phyloP scores from a whole-genome alignment of 2,329 filamentous ascomycete genomes.

The Trichoderma sp. region DNA sequence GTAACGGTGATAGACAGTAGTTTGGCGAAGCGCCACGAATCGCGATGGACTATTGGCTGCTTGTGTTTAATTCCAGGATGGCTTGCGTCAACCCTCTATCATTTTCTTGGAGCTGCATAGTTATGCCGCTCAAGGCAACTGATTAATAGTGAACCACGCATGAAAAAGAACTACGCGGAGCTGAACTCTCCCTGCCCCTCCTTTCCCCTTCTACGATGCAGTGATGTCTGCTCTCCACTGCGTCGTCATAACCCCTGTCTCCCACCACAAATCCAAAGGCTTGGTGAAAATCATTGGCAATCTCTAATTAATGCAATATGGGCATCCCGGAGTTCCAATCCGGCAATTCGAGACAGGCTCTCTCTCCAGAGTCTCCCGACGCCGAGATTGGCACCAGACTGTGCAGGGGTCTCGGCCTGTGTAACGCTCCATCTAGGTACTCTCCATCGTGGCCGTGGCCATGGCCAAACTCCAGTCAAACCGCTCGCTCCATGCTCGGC shows the following conservation, averaged over 20 bases:
- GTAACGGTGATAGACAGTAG: neutral
- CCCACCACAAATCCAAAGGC: neutral
- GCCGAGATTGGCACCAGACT: neutral
- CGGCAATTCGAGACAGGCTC: neutral
- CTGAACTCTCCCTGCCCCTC: constrained; percentile 16
- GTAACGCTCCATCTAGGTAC: neutral
- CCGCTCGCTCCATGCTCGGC: neutral
- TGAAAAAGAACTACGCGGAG: neutral
- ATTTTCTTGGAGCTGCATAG: neutral
- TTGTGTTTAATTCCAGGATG: neutral
- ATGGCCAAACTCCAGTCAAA: neutral
- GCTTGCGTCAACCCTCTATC: neutral
- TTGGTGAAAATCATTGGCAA: neutral
- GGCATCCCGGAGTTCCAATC: neutral
- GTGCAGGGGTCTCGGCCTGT: constrained; percentile 13
- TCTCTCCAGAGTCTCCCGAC: neutral
- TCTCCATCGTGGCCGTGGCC: neutral
- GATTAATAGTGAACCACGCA: neutral
- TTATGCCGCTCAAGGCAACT: neutral
- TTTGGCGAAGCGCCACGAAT: neutral
- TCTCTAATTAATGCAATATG: neutral
- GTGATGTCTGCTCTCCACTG: constrained; percentile 2
- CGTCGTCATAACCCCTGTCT: neutral
- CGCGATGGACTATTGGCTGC: neutral
- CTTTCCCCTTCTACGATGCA: neutral